A percentile compares a stretch with the other conserved stretches of the same genome.
These are phyloP conservation scores for Geotrichum phurueaensis DNA, from an alignment of 1,139 yeast genomes.

Conservation along the genomic window DNA sequence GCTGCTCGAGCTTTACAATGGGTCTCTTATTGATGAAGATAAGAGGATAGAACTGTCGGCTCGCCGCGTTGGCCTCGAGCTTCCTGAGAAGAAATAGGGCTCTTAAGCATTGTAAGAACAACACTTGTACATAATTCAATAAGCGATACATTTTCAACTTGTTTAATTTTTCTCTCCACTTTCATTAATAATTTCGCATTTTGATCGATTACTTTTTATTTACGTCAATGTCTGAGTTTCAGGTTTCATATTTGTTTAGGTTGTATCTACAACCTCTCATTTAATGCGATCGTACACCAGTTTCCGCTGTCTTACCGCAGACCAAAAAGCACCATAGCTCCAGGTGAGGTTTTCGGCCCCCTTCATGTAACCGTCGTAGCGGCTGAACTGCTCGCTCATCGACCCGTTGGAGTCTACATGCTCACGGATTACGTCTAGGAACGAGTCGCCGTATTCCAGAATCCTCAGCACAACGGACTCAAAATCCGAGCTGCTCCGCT, in stretches of 20 bases:
- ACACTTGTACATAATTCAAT: neutral
- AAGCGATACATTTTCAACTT: neutral
- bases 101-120: neutral
- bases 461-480: slow-evolving; percentile 21
- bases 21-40: slow-evolving; percentile 66
- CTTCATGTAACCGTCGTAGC: slow-evolving; percentile 72
- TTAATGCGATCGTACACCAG: slow-evolving; percentile 1
- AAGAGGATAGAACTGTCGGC: slow-evolving; percentile 80
- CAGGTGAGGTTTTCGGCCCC: slow-evolving; percentile 88
- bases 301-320: slow-evolving; percentile 45
- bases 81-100: slow-evolving; percentile 38
- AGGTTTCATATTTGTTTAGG: neutral
- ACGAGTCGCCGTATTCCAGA: slow-evolving; percentile 61
- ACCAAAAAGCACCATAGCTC: slow-evolving; percentile 81
- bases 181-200: neutral
- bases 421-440: slow-evolving; percentile 59
- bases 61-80: slow-evolving; percentile 70
- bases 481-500: slow-evolving; percentile 20
- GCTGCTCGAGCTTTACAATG: slow-evolving; percentile 78
- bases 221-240: neutral
- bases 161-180: neutral
- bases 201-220: neutral
- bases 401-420: slow-evolving; percentile 72
- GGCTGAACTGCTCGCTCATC: slow-evolving; percentile 86
- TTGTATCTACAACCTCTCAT: neutral